Percentiles rank a stretch among this genome's conserved stretches.
Evolutionary conservation across 495 filamentous ascomycete genomes (phyloP).

Genomic region (Immersiella caudata): DNA sequence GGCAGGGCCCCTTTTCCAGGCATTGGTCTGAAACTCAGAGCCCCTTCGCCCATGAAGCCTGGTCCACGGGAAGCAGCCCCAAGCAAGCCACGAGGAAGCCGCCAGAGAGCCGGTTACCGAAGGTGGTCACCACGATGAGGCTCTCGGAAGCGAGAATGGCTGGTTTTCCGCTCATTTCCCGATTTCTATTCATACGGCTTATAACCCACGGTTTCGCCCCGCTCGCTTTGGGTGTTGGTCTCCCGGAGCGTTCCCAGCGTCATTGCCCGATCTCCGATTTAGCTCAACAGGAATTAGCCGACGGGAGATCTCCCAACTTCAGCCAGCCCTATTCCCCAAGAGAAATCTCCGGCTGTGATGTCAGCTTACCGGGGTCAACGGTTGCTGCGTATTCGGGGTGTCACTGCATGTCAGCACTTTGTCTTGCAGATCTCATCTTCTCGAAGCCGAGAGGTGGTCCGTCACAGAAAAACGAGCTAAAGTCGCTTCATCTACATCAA

Average conservation of each 20-base stretch:
- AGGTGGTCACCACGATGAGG: not conserved
- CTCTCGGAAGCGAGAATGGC: not conserved
- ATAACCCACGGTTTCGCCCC: not conserved
- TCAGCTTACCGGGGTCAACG: constrained; percentile 6
- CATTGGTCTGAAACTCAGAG: not conserved
- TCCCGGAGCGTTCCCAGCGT: not conserved
- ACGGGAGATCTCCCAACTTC: constrained; percentile 1
- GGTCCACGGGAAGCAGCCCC: not conserved
- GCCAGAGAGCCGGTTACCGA: not conserved
- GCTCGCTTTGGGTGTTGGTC: not conserved
- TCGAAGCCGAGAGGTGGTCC: not conserved
- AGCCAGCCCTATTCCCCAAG: not conserved
- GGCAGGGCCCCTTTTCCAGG: not conserved
- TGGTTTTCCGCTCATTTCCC: not conserved
- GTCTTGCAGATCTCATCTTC: not conserved
- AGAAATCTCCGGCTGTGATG: constrained; percentile 6
- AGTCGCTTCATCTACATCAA: not conserved
- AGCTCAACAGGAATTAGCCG: constrained; percentile 8
- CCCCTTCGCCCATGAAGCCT: not conserved
- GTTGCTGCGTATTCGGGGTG: not conserved
- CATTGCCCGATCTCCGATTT: not conserved
- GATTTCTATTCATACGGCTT: constrained; percentile 14
- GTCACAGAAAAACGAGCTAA: not conserved
- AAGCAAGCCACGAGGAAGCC: not conserved
- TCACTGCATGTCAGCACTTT: constrained; percentile 9